phyloP scores from a whole-genome alignment of 2,329 filamentous ascomycete genomes.

The Alternaria incomplexa region DNA sequence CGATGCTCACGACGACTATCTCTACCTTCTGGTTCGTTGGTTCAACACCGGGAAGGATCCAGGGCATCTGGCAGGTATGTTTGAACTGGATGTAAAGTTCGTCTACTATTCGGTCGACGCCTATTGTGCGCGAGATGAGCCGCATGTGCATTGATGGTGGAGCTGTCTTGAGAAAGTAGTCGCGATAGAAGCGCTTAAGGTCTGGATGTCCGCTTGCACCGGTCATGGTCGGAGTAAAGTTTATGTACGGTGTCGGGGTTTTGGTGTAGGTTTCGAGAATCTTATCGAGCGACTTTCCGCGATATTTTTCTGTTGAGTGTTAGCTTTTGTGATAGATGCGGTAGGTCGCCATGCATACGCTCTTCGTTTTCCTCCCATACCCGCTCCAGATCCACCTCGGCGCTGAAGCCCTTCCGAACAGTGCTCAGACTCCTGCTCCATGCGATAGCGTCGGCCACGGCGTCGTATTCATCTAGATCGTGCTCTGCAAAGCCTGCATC shows the following conservation, averaged over 20 bases:
- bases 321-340: neutral
- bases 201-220: slow-evolving; percentile 54
- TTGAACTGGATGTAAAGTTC: slow-evolving; percentile 64
- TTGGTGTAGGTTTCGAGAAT: slow-evolving; percentile 48
- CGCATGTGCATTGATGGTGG: slow-evolving; percentile 59
- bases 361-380: slow-evolving; percentile 53
- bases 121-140: slow-evolving; percentile 64
- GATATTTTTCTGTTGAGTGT: slow-evolving; percentile 42
- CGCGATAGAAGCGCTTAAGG: slow-evolving; percentile 59
- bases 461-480: slow-evolving; percentile 71
- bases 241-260: slow-evolving; percentile 46
- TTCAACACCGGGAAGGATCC: slow-evolving; percentile 65
- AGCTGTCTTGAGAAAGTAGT: slow-evolving; percentile 59
- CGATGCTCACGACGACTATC: slow-evolving; percentile 63
- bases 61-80: slow-evolving; percentile 62
- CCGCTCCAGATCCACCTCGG: slow-evolving; percentile 54
- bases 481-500: slow-evolving; percentile 73
- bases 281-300: slow-evolving; percentile 44
- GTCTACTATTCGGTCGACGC: slow-evolving; percentile 65
- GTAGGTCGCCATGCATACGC: slow-evolving; percentile 22
- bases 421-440: slow-evolving; percentile 69
- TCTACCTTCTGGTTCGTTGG: slow-evolving; percentile 64
- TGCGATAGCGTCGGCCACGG: slow-evolving; percentile 68
- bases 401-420: slow-evolving; percentile 65
- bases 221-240: slow-evolving; percentile 55